A percentile compares a stretch with the other conserved stretches of the same genome.
These are phyloP conservation scores for Pestalotiopsis sp. DNA, from an alignment of 2,329 filamentous ascomycete genomes.

Conservation along the genomic window DNA sequence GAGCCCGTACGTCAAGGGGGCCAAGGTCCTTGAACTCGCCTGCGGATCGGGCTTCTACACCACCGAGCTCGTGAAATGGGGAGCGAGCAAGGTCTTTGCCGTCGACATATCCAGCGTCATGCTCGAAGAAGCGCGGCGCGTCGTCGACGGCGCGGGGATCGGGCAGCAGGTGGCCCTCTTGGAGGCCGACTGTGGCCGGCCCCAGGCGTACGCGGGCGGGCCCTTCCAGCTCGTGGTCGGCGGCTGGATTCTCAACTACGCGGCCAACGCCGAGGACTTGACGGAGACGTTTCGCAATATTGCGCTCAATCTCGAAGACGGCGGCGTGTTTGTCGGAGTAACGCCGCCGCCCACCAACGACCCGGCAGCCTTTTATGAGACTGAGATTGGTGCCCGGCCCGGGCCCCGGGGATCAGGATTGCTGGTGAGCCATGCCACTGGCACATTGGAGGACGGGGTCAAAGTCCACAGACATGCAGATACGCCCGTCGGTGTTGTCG, in stretches of 20 bases:
- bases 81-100: constrained; percentile 33
- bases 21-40: constrained; percentile 37
- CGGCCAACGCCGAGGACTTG: constrained; percentile 27
- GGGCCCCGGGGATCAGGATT: background rate
- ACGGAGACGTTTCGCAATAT: constrained; percentile 37
- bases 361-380: constrained; percentile 12
- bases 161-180: constrained; percentile 16
- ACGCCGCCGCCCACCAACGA: constrained; percentile 18
- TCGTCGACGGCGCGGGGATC: constrained; percentile 12
- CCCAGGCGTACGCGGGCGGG: constrained; percentile 22
- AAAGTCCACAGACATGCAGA: constrained; percentile 16
- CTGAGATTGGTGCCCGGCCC: background rate
- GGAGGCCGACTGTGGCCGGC: constrained; percentile 30
- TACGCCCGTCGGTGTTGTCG: constrained; percentile 12
- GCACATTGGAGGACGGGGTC: background rate
- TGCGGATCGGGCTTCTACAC: constrained; percentile 40
- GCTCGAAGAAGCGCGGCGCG: constrained; percentile 27
- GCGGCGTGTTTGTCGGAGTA: constrained; percentile 35
- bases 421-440: background rate
- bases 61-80: constrained; percentile 34
- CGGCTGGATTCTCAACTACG: constrained; percentile 41
- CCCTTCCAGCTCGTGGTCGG: constrained; percentile 39
- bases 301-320: constrained; percentile 34
- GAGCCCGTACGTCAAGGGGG: background rate
- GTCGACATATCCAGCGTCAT: constrained; percentile 38